Evolutionary conservation across 2,329 filamentous ascomycete genomes (phyloP).

Genomic region (Fusarium sp.): DNA sequence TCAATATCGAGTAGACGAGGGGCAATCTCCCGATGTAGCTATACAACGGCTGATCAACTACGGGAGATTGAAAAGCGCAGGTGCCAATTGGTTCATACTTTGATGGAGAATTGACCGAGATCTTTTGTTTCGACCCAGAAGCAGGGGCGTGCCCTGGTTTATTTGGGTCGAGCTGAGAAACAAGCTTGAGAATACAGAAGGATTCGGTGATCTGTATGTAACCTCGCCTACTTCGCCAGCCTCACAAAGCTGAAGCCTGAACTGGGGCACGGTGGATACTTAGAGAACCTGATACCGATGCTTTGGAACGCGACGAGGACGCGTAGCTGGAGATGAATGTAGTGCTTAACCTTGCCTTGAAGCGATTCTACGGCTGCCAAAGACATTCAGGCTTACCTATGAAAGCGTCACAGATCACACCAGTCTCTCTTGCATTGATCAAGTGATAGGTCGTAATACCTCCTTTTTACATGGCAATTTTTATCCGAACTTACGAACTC

Average conservation of each 20-base stretch:
- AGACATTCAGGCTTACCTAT: background rate
- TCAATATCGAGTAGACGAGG: background rate
- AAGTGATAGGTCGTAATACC: background rate
- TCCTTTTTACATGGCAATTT: background rate
- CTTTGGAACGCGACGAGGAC: background rate
- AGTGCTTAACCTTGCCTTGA: background rate
- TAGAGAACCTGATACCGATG: background rate
- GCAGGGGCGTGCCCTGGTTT: background rate
- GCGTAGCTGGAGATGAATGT: background rate
- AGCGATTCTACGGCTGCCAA: background rate
- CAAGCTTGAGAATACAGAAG: background rate
- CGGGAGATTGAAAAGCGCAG: background rate
- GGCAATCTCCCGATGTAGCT: background rate
- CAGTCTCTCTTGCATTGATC: background rate
- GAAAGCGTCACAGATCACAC: background rate
- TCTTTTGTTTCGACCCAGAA: background rate
- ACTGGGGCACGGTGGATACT: background rate
- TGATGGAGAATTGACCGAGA: background rate
- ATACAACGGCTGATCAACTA: constrained; percentile 2
- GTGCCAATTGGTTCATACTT: background rate
- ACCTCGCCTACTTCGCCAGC: background rate
- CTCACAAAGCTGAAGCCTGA: background rate
- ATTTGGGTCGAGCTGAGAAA: background rate
- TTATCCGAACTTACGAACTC: background rate
- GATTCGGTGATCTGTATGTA: background rate